Base-by-base conservation (phyloP, 257 asterid species). In the Solanum phureja region DNA sequence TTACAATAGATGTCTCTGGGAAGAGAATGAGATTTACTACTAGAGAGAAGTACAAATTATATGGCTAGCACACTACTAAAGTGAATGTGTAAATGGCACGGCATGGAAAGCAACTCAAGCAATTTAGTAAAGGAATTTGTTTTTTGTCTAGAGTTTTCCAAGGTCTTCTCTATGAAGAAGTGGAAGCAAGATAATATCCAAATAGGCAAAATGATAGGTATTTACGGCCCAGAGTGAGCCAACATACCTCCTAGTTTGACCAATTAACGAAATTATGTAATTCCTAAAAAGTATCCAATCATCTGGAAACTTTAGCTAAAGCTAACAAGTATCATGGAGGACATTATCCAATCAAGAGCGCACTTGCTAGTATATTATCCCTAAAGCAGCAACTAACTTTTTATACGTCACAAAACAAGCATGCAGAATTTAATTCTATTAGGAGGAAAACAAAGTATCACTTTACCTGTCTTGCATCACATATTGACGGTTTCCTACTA, bases 381-480 rank as follows among this genome's bases (percentile, higher is more conserved):
- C 4, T 1, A 49, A 82, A 52, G 69, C 69, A 82, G 71, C 31
- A 49, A 37, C 68, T 29, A 76, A 40, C 19, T 76, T 74, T 75
- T 38, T 40, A 40, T 19, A n/a, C 14, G 4, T 82, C 86, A 81
- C 66, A 31, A 18, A 42, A 82, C 71, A 29, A 49, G 31, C 44
- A 82, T 9, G 16, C 19, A 11, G 1, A 81, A 7, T 14, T 76
- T 13, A 40, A 40, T 40, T n/a, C 58, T 23, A 76, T 40, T 23
- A 40, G n/a, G 58, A n/a, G 84, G 83, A 82, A 82, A 82, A 31
- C 71, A 34, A 72, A 52, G 34, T 74, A 71, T 31, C 31, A 74
- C 87, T 35, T 69, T 88, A 95, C 98, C 98, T 92, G 91, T 71
- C 91, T 92, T 5, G 91, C 89, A 88, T 93, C 91, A 92, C 92